Evolutionary conservation across 2,329 filamentous ascomycete genomes (phyloP).

Genomic region (Zymoseptoria ardabiliae): DNA sequence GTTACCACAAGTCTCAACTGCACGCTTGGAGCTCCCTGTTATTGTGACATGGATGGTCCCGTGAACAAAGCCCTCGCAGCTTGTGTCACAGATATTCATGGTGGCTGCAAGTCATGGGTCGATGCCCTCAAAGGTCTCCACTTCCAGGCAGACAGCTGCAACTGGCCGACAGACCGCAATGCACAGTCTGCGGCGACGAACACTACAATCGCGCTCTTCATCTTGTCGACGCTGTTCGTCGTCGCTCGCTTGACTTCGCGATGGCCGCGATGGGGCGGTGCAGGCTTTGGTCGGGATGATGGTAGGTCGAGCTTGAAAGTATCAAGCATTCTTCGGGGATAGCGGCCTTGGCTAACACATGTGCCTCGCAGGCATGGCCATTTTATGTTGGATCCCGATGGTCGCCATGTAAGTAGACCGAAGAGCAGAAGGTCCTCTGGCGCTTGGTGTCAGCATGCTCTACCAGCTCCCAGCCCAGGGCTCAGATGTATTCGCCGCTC

Average conservation of each 20-base stretch:
- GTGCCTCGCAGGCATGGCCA: neutral
- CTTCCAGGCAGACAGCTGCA: neutral
- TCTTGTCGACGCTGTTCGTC: neutral
- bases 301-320: neutral
- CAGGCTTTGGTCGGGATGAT: neutral
- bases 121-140: neutral
- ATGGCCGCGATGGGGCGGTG: neutral
- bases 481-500: too few species aligned
- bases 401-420: neutral
- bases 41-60: neutral
- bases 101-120: neutral
- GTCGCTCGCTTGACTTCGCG: neutral
- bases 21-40: neutral
- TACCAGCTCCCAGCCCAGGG: too few species aligned
- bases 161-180: neutral
- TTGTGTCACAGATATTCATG: neutral
- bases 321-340: neutral
- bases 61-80: neutral
- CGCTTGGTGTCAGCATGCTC: too few species aligned
- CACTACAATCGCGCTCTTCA: neutral
- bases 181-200: neutral
- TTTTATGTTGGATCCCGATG: neutral
- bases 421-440: too few species aligned
- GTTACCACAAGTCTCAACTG: neutral
- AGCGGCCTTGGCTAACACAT: neutral